Evolutionary conservation across 306 rosid species (phyloP), one percentile per base, ranked within the genome.

Genomic region (Prunus fruticosa): DNA sequence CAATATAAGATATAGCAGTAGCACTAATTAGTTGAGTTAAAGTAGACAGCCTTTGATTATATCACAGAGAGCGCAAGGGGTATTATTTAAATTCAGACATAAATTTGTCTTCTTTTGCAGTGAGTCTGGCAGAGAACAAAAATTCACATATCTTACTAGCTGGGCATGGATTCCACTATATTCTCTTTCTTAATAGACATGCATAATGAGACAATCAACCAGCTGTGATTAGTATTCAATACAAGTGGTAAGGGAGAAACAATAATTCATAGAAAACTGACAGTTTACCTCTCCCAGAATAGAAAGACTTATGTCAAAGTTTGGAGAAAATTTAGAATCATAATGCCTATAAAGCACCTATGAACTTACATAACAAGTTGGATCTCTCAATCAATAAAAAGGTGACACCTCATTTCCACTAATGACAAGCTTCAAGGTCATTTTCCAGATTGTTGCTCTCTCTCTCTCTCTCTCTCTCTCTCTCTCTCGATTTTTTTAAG

Each of bases 161-260:
- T 69, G 69, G 43, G 51, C 46, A 15, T 28, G 30, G 47, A 25
- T 58, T 56, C 65, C 66, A 67, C 30, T 46, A 77, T 60, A 64
- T 50, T 50, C 56, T 23, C 49, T 64, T 9, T 13, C 53, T 8
- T 15, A 46, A 72, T 49, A 50, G 28, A 78, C 30, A 64, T 12
- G 30, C 64, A 70, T 34, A 71, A 61, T 60, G 46, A 71, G 34
- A 63, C 60, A 50, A 50, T 32, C 19, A 49, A 69, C 70, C 70
- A 68, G 64, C 70, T 20, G 75, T 58, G 43, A 62, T 15, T 5
- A 60, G 54, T 28, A 19, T 5, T 58, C 52, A 56, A 47, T 16
- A 10, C 64, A 76, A 53, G 58, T 45, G 61, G 74, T 46, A 67
- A 61, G 27, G 27, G 23, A 16, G 58, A 69, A 63, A 71, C 52